phyloP scores from a whole-genome alignment of 306 rosid genomes.

The Neltuma alba region DNA sequence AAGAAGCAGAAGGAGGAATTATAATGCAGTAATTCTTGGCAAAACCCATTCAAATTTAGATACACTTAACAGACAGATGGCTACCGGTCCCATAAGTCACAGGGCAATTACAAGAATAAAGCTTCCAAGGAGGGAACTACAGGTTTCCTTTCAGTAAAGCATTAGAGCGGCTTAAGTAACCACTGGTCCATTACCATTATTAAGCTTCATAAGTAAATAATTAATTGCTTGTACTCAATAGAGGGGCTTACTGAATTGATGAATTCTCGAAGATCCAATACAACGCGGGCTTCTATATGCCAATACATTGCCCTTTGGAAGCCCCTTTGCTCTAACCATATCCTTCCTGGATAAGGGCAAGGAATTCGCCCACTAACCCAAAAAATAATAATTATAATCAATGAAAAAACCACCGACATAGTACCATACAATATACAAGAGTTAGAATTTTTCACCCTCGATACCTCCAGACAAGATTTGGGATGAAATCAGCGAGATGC shows the following conservation, averaged over 20 bases:
- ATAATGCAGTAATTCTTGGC: neutral
- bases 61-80: neutral
- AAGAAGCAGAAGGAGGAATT: neutral
- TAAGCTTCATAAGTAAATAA: constrained; percentile 13
- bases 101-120: neutral
- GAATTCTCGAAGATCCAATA: constrained; percentile 87
- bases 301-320: constrained; percentile 91
- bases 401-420: neutral
- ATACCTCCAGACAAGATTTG: constrained; percentile 90
- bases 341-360: constrained; percentile 87
- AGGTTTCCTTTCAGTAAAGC: neutral
- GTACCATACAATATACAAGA: neutral
- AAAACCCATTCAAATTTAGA: neutral
- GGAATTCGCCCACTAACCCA: constrained; percentile 70
- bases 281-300: constrained; percentile 99
- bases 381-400: neutral
- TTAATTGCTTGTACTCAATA: constrained; percentile 4
- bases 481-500: constrained; percentile 85
- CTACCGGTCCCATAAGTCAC: neutral
- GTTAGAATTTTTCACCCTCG: neutral
- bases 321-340: constrained; percentile 97
- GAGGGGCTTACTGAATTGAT: constrained; percentile 59
- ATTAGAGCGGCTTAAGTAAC: neutral
- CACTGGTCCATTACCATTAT: neutral
- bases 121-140: neutral